These are phyloP conservation scores for Daedaleopsis sinensis DNA, from an alignment of 768 basidiomycete genomes.

Conservation along the genomic window DNA sequence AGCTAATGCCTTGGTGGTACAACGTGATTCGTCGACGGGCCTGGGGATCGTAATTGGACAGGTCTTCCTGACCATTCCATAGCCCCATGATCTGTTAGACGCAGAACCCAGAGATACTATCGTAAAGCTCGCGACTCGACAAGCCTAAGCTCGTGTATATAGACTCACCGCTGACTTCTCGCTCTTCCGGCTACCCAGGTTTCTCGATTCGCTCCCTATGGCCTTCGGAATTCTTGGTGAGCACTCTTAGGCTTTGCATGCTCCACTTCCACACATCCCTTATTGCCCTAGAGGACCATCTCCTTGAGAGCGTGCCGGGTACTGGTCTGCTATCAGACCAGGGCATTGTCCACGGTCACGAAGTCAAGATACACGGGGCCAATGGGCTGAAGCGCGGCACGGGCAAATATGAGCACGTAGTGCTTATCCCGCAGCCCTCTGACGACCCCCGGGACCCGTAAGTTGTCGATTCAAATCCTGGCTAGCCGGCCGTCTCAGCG, in stretches of 20 bases:
- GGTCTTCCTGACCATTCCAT: background rate
- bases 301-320: slow-evolving; percentile 42
- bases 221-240: slow-evolving; percentile 42
- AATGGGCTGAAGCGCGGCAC: slow-evolving; percentile 39
- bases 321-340: slow-evolving; percentile 45
- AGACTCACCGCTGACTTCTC: background rate
- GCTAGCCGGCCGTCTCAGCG: background rate
- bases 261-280: background rate
- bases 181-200: background rate
- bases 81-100: background rate
- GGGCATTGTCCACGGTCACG: slow-evolving; percentile 38
- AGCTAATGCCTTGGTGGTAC: background rate
- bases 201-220: slow-evolving; percentile 23
- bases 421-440: slow-evolving; percentile 48
- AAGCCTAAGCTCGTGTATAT: background rate
- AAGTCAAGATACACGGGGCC: slow-evolving; percentile 38
- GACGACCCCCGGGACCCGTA: slow-evolving; percentile 47
- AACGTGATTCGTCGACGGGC: background rate
- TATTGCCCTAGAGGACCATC: slow-evolving; percentile 34
- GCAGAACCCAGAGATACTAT: background rate
- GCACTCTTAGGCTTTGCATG: slow-evolving; percentile 5
- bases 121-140: background rate
- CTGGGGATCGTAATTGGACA: background rate
- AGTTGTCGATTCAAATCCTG: slow-evolving; percentile 12
- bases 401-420: slow-evolving; percentile 40